Base-by-base conservation (phyloP, 2,329 filamentous ascomycete genomes). In the Fusarium sp. region DNA sequence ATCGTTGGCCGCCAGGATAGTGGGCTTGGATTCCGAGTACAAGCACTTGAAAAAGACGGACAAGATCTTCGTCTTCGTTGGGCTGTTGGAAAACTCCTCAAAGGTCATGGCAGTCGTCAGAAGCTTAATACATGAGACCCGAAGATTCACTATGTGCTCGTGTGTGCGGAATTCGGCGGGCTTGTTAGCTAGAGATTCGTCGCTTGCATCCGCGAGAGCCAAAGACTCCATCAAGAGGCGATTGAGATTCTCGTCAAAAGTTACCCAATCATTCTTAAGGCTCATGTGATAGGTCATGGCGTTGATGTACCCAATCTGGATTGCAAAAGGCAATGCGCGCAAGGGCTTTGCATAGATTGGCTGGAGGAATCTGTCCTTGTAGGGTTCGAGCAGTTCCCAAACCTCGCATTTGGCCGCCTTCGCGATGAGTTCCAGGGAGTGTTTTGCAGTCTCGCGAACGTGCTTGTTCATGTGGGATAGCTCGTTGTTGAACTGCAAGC, bases 231-330 rank as follows among this genome's bases (percentile, higher is more conserved):
- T 93, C 64, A 99, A 87, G 43, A 99, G 85, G 46, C 96, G 89
- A 72, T 96, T 97, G 28, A 98, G 86, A 68, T 95, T 91, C 52
- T 98, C 95, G 71, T 98, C 96, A 78, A 98, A 97, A 8, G 91
- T 90, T 28, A 99, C 90, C 75, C 98, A 95, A 70, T 96, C 92
- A 51, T 92, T 90, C 78, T 97, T 95, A 51, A 99, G 86, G 60
- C 92, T 91, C 83, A 99, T 89, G 77, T 97, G 97, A 80, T 97
- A 99, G 0, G 94, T 97, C 77, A 99, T 94, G 1, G 96, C 96
- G 78, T 99, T 97, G 73, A 99, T 98, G 77, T 97, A 98, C 5
- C 96, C 97, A 72, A 99, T 99, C 82, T 99, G 97, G 3, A 94
- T 95, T 6, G 94, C 88, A 77, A 99, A 99, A 0, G 96, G 96